Conservation (phyloP, 257 asterid species). For the Scutellaria barbata region DNA sequence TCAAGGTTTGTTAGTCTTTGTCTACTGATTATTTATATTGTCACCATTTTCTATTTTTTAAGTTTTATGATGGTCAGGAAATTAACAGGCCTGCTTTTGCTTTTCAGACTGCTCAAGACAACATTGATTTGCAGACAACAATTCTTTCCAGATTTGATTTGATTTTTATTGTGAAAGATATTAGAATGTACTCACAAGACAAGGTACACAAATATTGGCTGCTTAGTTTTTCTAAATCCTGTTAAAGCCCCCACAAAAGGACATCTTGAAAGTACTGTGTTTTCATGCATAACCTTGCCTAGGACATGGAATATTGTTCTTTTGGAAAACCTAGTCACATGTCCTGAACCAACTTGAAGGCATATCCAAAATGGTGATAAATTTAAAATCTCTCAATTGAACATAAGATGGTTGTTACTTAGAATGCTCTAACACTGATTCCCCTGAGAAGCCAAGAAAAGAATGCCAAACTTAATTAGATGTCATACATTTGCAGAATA, state of each 20-base stretch:
- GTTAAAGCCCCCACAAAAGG: background rate
- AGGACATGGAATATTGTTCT: background rate
- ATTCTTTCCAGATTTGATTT: constrained; percentile 96
- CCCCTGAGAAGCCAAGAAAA: constrained; percentile 25
- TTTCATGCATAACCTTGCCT: background rate
- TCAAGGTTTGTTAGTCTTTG: constrained; percentile 58
- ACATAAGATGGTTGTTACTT: background rate
- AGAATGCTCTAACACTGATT: background rate
- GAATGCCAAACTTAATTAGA: constrained; percentile 33
- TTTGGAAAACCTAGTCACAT: background rate
- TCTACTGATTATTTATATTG: background rate
- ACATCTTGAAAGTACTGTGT: constrained; percentile 3
- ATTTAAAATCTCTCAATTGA: background rate
- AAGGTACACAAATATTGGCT: constrained; percentile 57
- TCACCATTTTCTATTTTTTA: constrained; percentile 10
- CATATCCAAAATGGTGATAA: background rate
- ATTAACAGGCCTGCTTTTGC: constrained; percentile 34
- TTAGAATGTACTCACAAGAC: constrained; percentile 88
- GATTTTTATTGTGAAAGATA: constrained; percentile 93
- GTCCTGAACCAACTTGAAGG: background rate
- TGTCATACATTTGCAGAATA: constrained; percentile 56
- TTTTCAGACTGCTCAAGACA: constrained; percentile 96
- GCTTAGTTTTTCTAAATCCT: constrained; percentile 6
- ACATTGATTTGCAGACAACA: constrained; percentile 98
- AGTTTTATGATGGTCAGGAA: constrained; percentile 25